phyloP scores from a whole-genome alignment of 768 basidiomycete species.

The Boletus sensibilis region DNA sequence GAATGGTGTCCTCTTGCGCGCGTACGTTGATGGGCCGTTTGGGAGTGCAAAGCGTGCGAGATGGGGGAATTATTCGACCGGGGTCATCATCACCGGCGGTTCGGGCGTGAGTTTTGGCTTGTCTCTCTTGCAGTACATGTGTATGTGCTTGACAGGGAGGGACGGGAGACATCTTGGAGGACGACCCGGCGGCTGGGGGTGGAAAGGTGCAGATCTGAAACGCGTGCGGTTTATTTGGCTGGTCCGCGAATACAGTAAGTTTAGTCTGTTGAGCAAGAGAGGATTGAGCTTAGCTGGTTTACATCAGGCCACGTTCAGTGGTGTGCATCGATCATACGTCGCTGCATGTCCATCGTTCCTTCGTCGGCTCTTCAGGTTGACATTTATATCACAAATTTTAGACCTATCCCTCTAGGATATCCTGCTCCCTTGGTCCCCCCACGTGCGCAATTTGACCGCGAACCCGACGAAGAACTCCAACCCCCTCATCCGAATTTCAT shows the following conservation, averaged over 20 bases:
- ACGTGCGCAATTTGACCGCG: conserved; percentile 15
- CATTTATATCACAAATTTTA: conserved; percentile 70
- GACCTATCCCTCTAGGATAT: conserved; percentile 25
- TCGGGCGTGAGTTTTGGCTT: conserved; percentile 74
- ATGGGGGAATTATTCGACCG: conserved; percentile 60
- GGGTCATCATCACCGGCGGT: conserved; percentile 67
- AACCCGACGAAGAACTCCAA: conserved; percentile 27
- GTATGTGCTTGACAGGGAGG: conserved; percentile 54
- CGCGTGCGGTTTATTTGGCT: conserved; percentile 78
- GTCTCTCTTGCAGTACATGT: conserved; percentile 63
- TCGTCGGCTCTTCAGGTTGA: conserved; percentile 54
- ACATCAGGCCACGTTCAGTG: conserved; percentile 68
- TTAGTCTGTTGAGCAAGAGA: not conserved
- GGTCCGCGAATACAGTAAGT: conserved; percentile 70
- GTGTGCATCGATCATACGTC: conserved; percentile 66
- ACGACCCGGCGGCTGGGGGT: conserved; percentile 42
- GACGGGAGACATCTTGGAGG: conserved; percentile 51
- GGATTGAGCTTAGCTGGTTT: not conserved
- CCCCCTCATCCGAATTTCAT: conserved; percentile 37
- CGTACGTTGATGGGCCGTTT: conserved; percentile 66
- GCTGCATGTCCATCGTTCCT: conserved; percentile 57
- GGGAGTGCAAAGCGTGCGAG: conserved; percentile 59
- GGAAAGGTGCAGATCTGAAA: conserved; percentile 40
- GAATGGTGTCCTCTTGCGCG: conserved; percentile 52
- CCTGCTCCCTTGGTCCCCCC: conserved; percentile 6